Conservation (phyloP, 2,329 filamentous ascomycete genomes). For the Fusarium protoensiforme region DNA sequence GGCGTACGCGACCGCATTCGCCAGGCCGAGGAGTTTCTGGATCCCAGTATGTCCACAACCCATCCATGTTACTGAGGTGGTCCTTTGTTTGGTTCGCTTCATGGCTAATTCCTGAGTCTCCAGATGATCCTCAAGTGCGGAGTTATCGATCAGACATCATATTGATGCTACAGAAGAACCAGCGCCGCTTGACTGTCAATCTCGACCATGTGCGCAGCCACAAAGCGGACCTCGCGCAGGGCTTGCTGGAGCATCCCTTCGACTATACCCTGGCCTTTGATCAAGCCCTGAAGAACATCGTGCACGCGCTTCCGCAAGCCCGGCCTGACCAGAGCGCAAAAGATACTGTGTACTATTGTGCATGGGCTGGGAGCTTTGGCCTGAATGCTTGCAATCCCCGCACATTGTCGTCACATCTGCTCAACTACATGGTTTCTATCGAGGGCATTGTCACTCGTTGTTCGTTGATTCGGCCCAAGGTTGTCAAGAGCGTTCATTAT, state of each 20-base stretch:
- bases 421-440: conserved; percentile 97
- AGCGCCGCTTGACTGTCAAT: conserved; percentile 75
- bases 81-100: not conserved
- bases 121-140: conserved; percentile 65
- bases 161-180: conserved; percentile 75
- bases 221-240: conserved; percentile 81
- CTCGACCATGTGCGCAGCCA: conserved; percentile 93
- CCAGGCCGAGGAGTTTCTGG: conserved; percentile 90
- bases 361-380: conserved; percentile 96
- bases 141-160: conserved; percentile 94
- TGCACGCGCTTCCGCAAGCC: conserved; percentile 81
- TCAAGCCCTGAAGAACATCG: conserved; percentile 86
- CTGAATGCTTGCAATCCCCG: conserved; percentile 94
- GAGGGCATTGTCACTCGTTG: conserved; percentile 98
- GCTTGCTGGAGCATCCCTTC: conserved; percentile 86
- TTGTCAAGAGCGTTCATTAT: conserved; percentile 98
- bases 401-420: conserved; percentile 86
- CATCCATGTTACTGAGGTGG: not conserved
- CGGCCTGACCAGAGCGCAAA: conserved; percentile 79
- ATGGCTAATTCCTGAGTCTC: conserved; percentile 17
- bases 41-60: conserved; percentile 76
- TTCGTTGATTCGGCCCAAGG: conserved; percentile 93
- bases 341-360: conserved; percentile 93
- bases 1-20: conserved; percentile 85
- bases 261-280: conserved; percentile 92